Evolutionary conservation across 371 early-diverging fungal species (phyloP), one percentile per base, ranked within the genome.

Genomic region (Capniomyces stellatus): DNA sequence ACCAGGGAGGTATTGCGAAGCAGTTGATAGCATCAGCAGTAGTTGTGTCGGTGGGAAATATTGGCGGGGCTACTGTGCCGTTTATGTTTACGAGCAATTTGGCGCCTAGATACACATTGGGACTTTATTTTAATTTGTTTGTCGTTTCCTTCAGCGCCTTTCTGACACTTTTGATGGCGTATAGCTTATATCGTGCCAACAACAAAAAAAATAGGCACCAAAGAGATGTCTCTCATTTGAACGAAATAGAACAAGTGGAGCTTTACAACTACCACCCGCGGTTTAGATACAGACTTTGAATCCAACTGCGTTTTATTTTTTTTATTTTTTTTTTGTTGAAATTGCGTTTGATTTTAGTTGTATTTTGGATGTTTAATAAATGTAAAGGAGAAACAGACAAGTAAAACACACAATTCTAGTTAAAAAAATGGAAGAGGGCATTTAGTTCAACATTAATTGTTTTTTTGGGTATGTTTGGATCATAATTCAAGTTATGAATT

Each of bases 11-110:
- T 0, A 54, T 44, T 24, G 61, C 62, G 2, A 66, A 66, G 50
- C 63, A 59, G 6, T 60, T 66, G 2, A 66, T 66, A 54, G 66
- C 67, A 22, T 64, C 66, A 1, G 62, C 66, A 2, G 24, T 66
- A 3, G 46, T 58, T 0, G 57, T 62, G 22, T 61, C 66, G 0
- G 44, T 66, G 40, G 66, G 66, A 3, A 66, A 61, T 0, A 50
- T 66, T 48, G 60, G 66, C 10, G 64, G 64, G 1, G 39, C 62
- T 46, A 60, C 63, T 19, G 65, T 66, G 0, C 62, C 66, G 1
- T 60, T 62, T 55, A 57, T 62, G 0, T 66, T 58, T 29, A 60
- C 61, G 25, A 62, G 60, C n/a, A 25, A 43, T 31, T 64, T 64
- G 48, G 46, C 46, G 12, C 46, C 46, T 8, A 19, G 27, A 12